Percentiles rank a stretch among this genome's conserved stretches.
Conservation (phyloP, 2,329 filamentous ascomycete species). For the Alternaria panax region DNA sequence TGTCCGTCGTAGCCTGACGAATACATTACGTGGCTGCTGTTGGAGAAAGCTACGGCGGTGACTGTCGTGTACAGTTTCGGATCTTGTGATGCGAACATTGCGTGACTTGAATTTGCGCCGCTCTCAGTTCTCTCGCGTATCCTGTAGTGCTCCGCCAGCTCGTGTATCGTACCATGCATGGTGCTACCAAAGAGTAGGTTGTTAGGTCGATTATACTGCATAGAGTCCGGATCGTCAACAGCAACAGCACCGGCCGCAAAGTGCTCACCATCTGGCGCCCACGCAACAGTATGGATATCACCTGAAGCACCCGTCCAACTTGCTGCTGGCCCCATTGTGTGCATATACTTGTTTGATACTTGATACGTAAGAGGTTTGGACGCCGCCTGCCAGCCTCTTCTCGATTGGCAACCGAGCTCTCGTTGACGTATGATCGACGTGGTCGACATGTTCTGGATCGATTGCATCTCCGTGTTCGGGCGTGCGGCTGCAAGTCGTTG, state of each 20-base stretch:
- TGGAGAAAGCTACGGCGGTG: slow-evolving; percentile 61
- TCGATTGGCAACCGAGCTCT: slow-evolving; percentile 41
- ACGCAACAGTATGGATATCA: slow-evolving; percentile 64
- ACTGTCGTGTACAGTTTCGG: slow-evolving; percentile 64
- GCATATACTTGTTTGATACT: slow-evolving; percentile 40
- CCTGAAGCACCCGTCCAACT: slow-evolving; percentile 66
- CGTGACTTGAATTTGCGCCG: slow-evolving; percentile 53
- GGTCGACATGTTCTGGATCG: slow-evolving; percentile 24
- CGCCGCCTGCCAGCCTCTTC: slow-evolving; percentile 36
- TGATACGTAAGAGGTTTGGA: slow-evolving; percentile 33
- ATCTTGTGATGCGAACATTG: slow-evolving; percentile 60
- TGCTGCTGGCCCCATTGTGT: slow-evolving; percentile 54
- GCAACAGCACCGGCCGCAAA: slow-evolving; percentile 67
- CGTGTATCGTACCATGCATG: slow-evolving; percentile 52
- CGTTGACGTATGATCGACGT: slow-evolving; percentile 40
- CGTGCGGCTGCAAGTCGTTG: slow-evolving; percentile 37
- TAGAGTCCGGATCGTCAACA: slow-evolving; percentile 62
- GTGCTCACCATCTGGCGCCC: slow-evolving; percentile 61
- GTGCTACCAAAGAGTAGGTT: slow-evolving; percentile 64
- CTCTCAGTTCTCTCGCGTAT: slow-evolving; percentile 50
- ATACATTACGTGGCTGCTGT: slow-evolving; percentile 55
- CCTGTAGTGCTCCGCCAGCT: slow-evolving; percentile 63
- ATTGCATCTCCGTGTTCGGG: slow-evolving; percentile 21
- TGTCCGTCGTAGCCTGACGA: slow-evolving; percentile 64
- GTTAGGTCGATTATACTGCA: slow-evolving; percentile 66